Conservation (phyloP, 176 grass and related monocot genomes). For the Raddia distichophylla region DNA sequence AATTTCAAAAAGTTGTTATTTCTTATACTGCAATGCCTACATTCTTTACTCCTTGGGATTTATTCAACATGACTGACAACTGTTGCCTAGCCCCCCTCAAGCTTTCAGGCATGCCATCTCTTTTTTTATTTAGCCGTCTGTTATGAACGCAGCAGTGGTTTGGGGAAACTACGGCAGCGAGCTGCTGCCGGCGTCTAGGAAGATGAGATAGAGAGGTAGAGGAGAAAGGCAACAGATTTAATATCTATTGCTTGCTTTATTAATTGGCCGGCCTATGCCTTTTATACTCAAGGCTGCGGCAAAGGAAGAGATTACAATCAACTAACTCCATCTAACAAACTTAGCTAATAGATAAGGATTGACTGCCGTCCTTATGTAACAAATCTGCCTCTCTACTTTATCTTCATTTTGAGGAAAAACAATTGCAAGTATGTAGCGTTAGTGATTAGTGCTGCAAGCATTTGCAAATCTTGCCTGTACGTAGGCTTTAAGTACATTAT, state of each 20-base stretch:
- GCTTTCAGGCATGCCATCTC: constrained; percentile 16
- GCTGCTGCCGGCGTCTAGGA: too few relatives aligned
- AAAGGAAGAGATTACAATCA: too few relatives aligned
- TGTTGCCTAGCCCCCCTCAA: neutral
- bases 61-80: neutral
- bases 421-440: neutral
- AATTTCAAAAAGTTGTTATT: neutral
- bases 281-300: too few relatives aligned
- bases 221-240: too few relatives aligned
- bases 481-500: neutral
- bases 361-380: neutral
- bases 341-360: too few relatives aligned
- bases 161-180: too few relatives aligned
- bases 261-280: too few relatives aligned
- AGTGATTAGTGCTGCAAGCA: neutral
- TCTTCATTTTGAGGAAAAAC: neutral
- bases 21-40: neutral
- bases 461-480: neutral
- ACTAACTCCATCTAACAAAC: too few relatives aligned
- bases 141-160: too few relatives aligned
- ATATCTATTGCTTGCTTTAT: too few relatives aligned
- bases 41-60: neutral
- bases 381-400: neutral
- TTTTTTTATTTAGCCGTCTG: neutral
- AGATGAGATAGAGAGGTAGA: too few relatives aligned